These are phyloP conservation scores for Plasmodium blacklocki DNA, from an alignment of 169 alveolate species.

Conservation along the genomic window DNA sequence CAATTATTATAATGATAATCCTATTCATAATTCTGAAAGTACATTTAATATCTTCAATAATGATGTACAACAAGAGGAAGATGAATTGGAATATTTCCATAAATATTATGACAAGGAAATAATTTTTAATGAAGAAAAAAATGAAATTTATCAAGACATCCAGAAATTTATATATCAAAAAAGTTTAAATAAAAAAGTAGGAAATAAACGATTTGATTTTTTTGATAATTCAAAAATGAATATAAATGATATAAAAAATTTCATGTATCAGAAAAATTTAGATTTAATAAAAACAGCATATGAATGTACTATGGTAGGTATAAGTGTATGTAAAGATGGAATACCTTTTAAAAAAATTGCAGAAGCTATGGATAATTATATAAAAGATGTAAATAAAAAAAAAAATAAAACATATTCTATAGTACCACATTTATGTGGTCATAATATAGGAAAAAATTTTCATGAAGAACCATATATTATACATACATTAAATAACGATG, in stretches of 20 bases:
- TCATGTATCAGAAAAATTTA: constrained; percentile 75
- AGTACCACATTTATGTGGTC: constrained; percentile 82
- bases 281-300: constrained; percentile 80
- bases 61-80: neutral
- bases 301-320: constrained; percentile 82
- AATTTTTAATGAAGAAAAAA: constrained; percentile 10
- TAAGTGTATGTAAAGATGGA: constrained; percentile 80
- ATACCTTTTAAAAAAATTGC: constrained; percentile 67
- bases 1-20: neutral
- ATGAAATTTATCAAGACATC: constrained; percentile 4
- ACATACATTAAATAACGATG: constrained; percentile 77
- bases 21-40: neutral
- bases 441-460: constrained; percentile 84
- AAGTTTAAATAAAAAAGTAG: neutral
- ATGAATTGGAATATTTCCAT: constrained; percentile 39
- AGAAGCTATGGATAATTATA: constrained; percentile 30
- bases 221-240: constrained; percentile 18
- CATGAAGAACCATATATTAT: constrained; percentile 82
- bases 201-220: constrained; percentile 13
- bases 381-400: constrained; percentile 36
- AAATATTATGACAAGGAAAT: constrained; percentile 31
- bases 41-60: neutral
- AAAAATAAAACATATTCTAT: constrained; percentile 39
- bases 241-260: constrained; percentile 57
- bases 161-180: constrained; percentile 29